Evolutionary conservation across 495 filamentous ascomycete species (phyloP).

Genomic region (Tuber magnatum): DNA sequence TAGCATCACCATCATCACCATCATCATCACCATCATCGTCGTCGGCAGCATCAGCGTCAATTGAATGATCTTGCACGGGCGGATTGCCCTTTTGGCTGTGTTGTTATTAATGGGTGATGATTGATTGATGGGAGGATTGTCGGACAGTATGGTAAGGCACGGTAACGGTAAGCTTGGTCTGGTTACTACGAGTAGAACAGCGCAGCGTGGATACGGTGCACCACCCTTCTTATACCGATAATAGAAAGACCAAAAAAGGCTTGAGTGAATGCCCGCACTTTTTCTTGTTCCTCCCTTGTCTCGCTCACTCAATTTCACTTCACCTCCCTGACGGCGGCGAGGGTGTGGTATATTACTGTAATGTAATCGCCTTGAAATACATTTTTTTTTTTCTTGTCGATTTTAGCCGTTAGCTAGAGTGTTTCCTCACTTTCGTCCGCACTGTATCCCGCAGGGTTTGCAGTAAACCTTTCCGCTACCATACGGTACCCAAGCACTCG

Average conservation of each 20-base stretch:
- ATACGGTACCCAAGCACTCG: not conserved
- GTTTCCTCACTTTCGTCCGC: slow-evolving; percentile 10
- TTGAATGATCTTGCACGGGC: not conserved
- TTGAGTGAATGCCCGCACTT: not conserved
- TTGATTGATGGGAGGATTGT: not conserved
- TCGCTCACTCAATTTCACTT: not conserved
- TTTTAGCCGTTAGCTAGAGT: slow-evolving; percentile 16
- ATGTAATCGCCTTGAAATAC: not conserved
- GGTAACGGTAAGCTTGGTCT: not conserved
- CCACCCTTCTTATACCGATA: not conserved
- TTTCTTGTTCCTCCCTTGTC: not conserved
- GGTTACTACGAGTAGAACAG: not conserved
- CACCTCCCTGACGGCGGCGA: not conserved
- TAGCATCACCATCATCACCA: not conserved
- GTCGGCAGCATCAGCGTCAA: not conserved
- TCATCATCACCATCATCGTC: not conserved
- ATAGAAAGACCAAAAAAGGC: not conserved
- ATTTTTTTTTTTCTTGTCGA: slow-evolving; percentile 17
- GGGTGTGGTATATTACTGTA: not conserved
- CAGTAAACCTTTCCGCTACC: not conserved
- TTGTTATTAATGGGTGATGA: not conserved
- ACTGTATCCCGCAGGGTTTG: not conserved
- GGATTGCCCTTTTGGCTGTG: not conserved
- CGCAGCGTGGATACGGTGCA: not conserved
- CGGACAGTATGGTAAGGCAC: not conserved